Conservation (phyloP, 441 rosid species). For the Jatropha podagrica region DNA sequence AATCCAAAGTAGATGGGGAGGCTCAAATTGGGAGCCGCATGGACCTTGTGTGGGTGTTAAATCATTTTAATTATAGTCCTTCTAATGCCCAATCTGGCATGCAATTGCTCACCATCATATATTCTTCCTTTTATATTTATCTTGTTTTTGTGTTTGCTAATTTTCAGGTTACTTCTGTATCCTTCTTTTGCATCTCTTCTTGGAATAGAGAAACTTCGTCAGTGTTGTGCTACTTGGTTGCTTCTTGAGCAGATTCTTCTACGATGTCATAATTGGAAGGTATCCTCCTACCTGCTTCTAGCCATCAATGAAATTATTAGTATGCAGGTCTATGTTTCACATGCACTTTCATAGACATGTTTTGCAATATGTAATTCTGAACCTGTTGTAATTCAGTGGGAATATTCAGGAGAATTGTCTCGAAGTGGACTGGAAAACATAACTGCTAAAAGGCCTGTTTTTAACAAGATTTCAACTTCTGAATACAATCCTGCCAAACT, state of each 20-base stretch:
- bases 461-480: conserved; percentile 47
- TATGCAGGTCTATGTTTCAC: conserved; percentile 1
- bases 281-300: conserved; percentile 30
- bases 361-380: conserved; percentile 31
- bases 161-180: conserved; percentile 80
- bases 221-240: conserved; percentile 92
- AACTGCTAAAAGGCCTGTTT: conserved; percentile 40
- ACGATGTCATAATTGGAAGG: conserved; percentile 91
- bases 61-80: conserved; percentile 25
- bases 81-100: conserved; percentile 16
- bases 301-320: conserved; percentile 14
- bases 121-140: conserved; percentile 11
- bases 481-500: conserved; percentile 74
- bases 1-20: conserved; percentile 49
- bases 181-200: conserved; percentile 89
- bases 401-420: conserved; percentile 69
- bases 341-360: conserved; percentile 6
- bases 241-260: conserved; percentile 93
- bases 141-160: conserved; percentile 22
- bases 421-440: conserved; percentile 53
- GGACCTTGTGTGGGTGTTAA: conserved; percentile 90
- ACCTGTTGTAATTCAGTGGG: conserved; percentile 75
- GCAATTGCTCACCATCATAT: background rate
- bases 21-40: conserved; percentile 73
- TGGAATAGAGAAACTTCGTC: conserved; percentile 94